A percentile compares a stretch with the other conserved stretches of the same genome.
Evolutionary conservation across 2,329 filamentous ascomycete genomes (phyloP).

Genomic region (Claviceps africana): DNA sequence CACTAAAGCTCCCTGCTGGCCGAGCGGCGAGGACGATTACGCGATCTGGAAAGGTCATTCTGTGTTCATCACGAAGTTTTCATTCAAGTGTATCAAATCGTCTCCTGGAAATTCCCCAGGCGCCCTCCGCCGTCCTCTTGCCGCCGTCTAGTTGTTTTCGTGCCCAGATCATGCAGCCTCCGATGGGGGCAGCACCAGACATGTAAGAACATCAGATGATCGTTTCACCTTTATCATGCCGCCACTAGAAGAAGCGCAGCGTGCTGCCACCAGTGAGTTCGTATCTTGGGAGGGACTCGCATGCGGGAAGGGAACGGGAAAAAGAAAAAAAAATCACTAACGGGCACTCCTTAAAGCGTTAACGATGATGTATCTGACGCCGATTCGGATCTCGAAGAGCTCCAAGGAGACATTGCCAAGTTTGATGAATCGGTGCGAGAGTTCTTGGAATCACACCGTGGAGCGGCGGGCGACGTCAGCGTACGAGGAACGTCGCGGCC

Average conservation of each 20-base stretch:
- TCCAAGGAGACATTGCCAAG: conserved; percentile 29
- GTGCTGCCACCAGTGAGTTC: too few species aligned
- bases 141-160: background rate
- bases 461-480: conserved; percentile 10
- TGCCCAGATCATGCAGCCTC: background rate
- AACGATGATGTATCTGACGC: conserved; percentile 23
- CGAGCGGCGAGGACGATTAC: background rate
- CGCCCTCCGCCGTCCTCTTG: background rate
- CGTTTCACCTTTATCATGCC: background rate
- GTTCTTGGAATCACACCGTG: conserved; percentile 25
- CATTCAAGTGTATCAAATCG: background rate
- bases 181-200: background rate
- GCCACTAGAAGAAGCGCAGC: too few species aligned
- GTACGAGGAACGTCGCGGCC: conserved; percentile 12
- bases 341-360: conserved; percentile 3
- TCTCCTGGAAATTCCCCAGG: background rate
- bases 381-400: conserved; percentile 30
- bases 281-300: background rate
- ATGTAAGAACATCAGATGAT: background rate
- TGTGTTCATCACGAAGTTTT: background rate
- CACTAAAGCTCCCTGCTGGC: background rate
- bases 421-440: conserved; percentile 27
- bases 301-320: background rate
- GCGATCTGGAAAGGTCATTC: background rate
- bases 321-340: background rate